These are phyloP conservation scores for Pythium apleroticum DNA, from an alignment of 352 stramenopile genomes.

Conservation along the genomic window DNA sequence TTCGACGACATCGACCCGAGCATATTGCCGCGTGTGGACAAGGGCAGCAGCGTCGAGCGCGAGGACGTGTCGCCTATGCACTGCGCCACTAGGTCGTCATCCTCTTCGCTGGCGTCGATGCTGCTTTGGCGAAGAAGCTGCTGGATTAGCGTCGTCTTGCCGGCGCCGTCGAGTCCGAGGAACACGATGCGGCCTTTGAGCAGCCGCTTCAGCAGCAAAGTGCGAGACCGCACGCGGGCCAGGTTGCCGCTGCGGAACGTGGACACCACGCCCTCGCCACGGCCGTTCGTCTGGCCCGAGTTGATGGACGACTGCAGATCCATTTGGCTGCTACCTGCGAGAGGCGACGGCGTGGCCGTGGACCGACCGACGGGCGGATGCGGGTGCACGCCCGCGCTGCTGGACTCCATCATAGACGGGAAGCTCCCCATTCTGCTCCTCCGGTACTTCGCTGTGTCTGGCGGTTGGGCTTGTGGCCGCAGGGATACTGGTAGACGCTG, in stretches of 20 bases:
- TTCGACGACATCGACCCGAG: not conserved
- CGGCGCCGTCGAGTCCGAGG: slow-evolving; percentile 53
- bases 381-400: not conserved
- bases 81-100: not conserved
- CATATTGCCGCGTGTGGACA: not conserved
- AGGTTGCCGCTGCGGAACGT: not conserved
- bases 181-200: slow-evolving; percentile 44
- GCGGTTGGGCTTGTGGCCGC: not conserved
- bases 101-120: slow-evolving; percentile 25
- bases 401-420: slow-evolving; percentile 1
- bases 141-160: slow-evolving; percentile 59
- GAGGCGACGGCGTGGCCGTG: not conserved
- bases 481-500: not conserved
- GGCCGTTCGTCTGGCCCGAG: slow-evolving; percentile 12
- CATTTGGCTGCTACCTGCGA: not conserved
- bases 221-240: slow-evolving; percentile 17
- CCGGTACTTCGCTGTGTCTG: no score
- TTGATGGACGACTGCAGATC: not conserved
- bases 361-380: not conserved
- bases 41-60: not conserved
- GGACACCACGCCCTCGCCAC: not conserved
- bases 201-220: slow-evolving; percentile 38
- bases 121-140: slow-evolving; percentile 35
- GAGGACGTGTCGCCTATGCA: not conserved
- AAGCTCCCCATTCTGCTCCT: not conserved